These are phyloP conservation scores for Annulohypoxylon bovei DNA, from an alignment of 495 filamentous ascomycete genomes.

Conservation along the genomic window DNA sequence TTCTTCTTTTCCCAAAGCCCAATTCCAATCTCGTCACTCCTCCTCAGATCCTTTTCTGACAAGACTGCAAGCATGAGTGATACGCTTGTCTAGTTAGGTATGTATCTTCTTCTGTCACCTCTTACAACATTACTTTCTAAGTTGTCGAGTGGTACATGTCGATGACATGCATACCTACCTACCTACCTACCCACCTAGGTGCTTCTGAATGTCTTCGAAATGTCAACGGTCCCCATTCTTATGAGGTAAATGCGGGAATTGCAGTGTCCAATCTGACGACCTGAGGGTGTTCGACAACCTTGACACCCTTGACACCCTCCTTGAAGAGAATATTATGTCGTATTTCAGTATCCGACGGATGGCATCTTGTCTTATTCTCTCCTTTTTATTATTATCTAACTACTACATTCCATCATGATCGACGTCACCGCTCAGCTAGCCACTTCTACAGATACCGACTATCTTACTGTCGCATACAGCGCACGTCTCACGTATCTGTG, in stretches of 20 bases:
- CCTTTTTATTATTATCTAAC: neutral
- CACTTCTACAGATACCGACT: neutral
- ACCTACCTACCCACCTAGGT: neutral
- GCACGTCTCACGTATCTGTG: neutral
- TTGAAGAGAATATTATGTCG: constrained; percentile 1
- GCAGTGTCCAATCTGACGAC: constrained; percentile 1
- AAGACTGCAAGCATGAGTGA: no score
- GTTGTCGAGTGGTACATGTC: constrained; percentile 11
- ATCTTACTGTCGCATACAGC: neutral
- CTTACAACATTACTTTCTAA: constrained; percentile 7
- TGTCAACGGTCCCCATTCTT: neutral
- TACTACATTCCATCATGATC: neutral
- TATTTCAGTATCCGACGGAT: constrained; percentile 13
- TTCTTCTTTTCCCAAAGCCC: neutral
- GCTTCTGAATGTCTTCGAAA: neutral
- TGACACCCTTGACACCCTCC: constrained; percentile 12
- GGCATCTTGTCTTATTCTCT: neutral
- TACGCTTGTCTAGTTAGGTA: no score
- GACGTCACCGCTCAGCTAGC: constrained; percentile 16
- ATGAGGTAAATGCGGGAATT: constrained; percentile 29
- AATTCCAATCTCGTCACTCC: constrained; percentile 29
- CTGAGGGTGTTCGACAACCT: neutral
- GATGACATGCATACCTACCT: constrained; percentile 5
- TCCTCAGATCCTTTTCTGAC: constrained; percentile 36
- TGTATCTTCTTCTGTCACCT: constrained; percentile 21